Evolutionary conservation across 2,329 filamentous ascomycete genomes (phyloP).

Genomic region (Apiospora hydei): DNA sequence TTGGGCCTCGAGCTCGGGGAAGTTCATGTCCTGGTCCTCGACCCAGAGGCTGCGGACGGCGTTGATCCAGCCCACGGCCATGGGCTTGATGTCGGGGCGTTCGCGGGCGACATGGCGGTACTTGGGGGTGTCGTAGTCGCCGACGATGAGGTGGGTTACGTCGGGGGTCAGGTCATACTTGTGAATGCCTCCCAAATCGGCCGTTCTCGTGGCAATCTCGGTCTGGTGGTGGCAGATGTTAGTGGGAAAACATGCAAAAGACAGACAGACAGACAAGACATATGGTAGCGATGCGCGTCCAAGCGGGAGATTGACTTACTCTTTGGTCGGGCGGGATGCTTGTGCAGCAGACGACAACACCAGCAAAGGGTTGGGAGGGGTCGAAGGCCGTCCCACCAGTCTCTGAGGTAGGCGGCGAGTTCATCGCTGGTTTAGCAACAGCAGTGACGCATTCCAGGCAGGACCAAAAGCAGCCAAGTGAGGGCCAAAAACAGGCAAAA

Average conservation of each 20-base stretch:
- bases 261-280: background rate
- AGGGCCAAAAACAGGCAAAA: background rate
- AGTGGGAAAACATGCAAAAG: slow-evolving; percentile 1
- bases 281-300: background rate
- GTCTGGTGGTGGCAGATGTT: slow-evolving; percentile 43
- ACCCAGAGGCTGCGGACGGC: slow-evolving; percentile 84
- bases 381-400: slow-evolving; percentile 29
- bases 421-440: slow-evolving; percentile 31
- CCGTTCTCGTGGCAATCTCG: slow-evolving; percentile 68
- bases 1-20: slow-evolving; percentile 71
- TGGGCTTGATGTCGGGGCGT: slow-evolving; percentile 82
- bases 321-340: slow-evolving; percentile 81
- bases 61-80: slow-evolving; percentile 85
- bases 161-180: slow-evolving; percentile 94
- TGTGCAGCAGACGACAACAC: slow-evolving; percentile 74
- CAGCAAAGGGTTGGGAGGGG: slow-evolving; percentile 15
- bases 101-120: slow-evolving; percentile 95
- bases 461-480: background rate
- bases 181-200: slow-evolving; percentile 85
- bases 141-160: slow-evolving; percentile 93
- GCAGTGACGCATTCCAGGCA: slow-evolving; percentile 30
- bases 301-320: slow-evolving; percentile 56
- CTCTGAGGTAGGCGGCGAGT: slow-evolving; percentile 36
- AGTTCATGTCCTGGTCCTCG: slow-evolving; percentile 76
- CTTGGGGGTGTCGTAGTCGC: slow-evolving; percentile 87